Evolutionary conservation across 805 yeast genomes (phyloP), one percentile per base, ranked within the genome.

Genomic region (Barnettozyma botsteinii): DNA sequence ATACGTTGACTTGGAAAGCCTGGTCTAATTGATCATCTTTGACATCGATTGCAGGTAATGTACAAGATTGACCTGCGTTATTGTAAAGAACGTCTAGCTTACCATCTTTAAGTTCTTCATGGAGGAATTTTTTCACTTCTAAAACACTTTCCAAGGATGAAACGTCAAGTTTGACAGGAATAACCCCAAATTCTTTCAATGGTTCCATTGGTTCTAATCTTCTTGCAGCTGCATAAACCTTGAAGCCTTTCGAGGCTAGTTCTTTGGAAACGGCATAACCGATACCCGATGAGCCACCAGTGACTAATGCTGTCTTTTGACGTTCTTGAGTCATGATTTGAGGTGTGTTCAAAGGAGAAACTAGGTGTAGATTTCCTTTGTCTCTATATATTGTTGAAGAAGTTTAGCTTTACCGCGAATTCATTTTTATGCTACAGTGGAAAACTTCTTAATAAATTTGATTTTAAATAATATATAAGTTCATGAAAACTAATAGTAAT

Each of bases 21-120:
- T 70, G 70, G 26, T 59, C 62, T 22, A 77, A 50, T 25, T 60
- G 68, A 11, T 69, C 79, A 54, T 81, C 79, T 4, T 71, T 61
- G 3, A 78, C 82, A 59, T 83, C 93, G 34, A 73, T 47, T 0
- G 84, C 85, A 1, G 93, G 85, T 38, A 77, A 67, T 0, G 85
- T 74, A 51, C 89, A 84, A 17, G 86, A 71, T 49, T 74, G 80
- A 14, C 89, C 89, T 1, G 94, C 94, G 57, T 84, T 85, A 59
- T 85, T 84, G 62, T 69, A 82, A 38, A 84, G 59, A 9, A 80
- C 49, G 50, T 83, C 86, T 41, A 82, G 56, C 36, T 68, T 66
- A 2, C 72, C 73, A 27, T 70, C 74, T 9, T 70, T 65, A 25
- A 64, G 43, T 29, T 70, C 65, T 2, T 51, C 47, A 0, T 49